Percentiles rank a stretch among this genome's conserved stretches.
Conservation (phyloP, 1,284 basidiomycete genomes). For the Tranzscheliella williamsii region DNA sequence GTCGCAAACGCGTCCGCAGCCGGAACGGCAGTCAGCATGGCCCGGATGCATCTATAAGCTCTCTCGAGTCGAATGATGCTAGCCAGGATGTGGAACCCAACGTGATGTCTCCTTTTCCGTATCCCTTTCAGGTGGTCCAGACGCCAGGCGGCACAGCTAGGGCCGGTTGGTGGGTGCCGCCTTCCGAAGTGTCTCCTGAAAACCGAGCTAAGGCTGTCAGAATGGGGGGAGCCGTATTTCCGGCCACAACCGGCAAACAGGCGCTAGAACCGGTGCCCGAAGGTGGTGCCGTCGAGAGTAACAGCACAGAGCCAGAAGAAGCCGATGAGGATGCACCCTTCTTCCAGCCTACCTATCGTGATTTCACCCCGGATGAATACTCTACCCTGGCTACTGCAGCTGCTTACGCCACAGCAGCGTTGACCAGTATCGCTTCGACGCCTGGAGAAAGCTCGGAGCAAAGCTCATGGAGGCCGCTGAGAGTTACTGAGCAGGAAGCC, state of each 20-base stretch:
- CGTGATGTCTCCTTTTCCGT: slow-evolving; percentile 40
- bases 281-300: slow-evolving; percentile 5
- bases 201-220: slow-evolving; percentile 23
- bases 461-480: slow-evolving; percentile 32
- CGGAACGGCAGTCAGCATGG: slow-evolving; percentile 4
- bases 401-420: slow-evolving; percentile 50
- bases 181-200: slow-evolving; percentile 30
- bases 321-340: slow-evolving; percentile 20
- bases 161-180: slow-evolving; percentile 52
- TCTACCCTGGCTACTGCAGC: slow-evolving; percentile 51
- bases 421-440: slow-evolving; percentile 43
- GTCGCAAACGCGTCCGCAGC: slow-evolving; percentile 6
- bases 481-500: slow-evolving; percentile 32
- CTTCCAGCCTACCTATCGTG: slow-evolving; percentile 45
- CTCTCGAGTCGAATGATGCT: slow-evolving; percentile 6
- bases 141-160: slow-evolving; percentile 49
- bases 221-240: slow-evolving; percentile 7
- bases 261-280: slow-evolving; percentile 1
- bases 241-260: not conserved
- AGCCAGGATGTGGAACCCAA: slow-evolving; percentile 33
- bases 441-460: slow-evolving; percentile 13
- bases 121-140: slow-evolving; percentile 51
- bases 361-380: slow-evolving; percentile 42
- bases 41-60: slow-evolving; percentile 16
- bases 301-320: no score